Conservation (phyloP, 2,329 filamentous ascomycete species). For the Rhinocladiella similis region DNA sequence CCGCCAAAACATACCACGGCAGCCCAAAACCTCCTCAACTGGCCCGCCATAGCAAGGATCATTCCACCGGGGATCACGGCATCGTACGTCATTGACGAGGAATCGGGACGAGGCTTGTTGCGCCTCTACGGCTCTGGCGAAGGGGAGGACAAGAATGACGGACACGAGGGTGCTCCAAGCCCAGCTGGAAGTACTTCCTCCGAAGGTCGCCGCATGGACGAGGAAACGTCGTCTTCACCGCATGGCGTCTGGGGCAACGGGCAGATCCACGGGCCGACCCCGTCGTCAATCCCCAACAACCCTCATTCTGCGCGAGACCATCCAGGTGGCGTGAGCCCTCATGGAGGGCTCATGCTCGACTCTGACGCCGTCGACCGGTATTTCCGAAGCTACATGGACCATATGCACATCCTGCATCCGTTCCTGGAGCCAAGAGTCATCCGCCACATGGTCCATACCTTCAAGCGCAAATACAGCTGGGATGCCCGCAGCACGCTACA, state of each 20-base stretch:
- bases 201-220: slow-evolving; percentile 29
- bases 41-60: slow-evolving; percentile 67
- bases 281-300: slow-evolving; percentile 23
- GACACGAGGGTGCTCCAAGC: slow-evolving; percentile 40
- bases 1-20: slow-evolving; percentile 85
- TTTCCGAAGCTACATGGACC: slow-evolving; percentile 56
- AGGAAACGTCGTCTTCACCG: slow-evolving; percentile 40
- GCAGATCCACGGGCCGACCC: slow-evolving; percentile 34
- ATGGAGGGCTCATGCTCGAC: slow-evolving; percentile 56
- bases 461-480: slow-evolving; percentile 51
- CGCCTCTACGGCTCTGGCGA: slow-evolving; percentile 79
- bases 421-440: slow-evolving; percentile 59
- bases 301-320: slow-evolving; percentile 32
- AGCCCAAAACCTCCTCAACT: slow-evolving; percentile 77
- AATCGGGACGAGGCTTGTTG: slow-evolving; percentile 71
- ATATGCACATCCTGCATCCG: slow-evolving; percentile 65
- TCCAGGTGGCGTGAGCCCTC: slow-evolving; percentile 51
- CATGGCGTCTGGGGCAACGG: slow-evolving; percentile 55
- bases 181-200: slow-evolving; percentile 41
- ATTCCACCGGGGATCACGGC: slow-evolving; percentile 49
- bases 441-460: slow-evolving; percentile 52
- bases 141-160: slow-evolving; percentile 61
- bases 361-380: slow-evolving; percentile 51
- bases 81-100: slow-evolving; percentile 70
- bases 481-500: slow-evolving; percentile 18